Base-by-base conservation (phyloP, 805 yeast species). In the Starmerella riodocensis region DNA sequence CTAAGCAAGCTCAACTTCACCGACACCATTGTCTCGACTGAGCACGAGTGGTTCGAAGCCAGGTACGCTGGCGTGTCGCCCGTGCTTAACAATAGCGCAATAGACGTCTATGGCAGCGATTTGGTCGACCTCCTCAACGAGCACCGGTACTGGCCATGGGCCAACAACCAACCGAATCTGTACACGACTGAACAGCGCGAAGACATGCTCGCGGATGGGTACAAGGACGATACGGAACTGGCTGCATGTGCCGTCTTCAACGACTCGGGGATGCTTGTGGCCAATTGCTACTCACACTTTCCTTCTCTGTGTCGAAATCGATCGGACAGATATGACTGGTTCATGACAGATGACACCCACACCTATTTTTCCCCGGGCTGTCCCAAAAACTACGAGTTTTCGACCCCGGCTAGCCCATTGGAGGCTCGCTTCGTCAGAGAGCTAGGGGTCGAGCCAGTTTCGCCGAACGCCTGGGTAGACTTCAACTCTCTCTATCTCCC, bases 111-210 rank as follows among this genome's bases (percentile, higher is more conserved):
- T 13, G 23, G 41, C 16, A 17, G 29, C 3, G 41, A 42, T 5
- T 34, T 58, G 19, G 14, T 29, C 12, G 17, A 32, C 26, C 57
- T 12, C 49, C 32, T 46, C 54, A 13, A 45, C 9, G 8, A 18
- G 6, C 13, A 54, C 68, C 7, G 54, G 12, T 40, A 70, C 27
- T 85, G 95, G 95, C 70, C 88, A 2, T 85, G 95, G 95, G 70
- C 66, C 0, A 53, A 65, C 0, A 56, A 59, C 8, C 71, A 78
- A 52, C 91, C 91, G 1, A 24, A 34, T 1, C 37, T 48, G 3
- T 41, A 50, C 21, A 49, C 48, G n/a, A 37, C 36, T 13, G 32
- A 45, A 17, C 34, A 36, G 34, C 48, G 51, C 17, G 28, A 36
- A 16, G 29, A 29, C 7, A 39, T 47, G 50, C 39, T 48, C 14